Evolutionary conservation across 2,329 filamentous ascomycete genomes (phyloP).

Genomic region (Venturiaceae sp.): DNA sequence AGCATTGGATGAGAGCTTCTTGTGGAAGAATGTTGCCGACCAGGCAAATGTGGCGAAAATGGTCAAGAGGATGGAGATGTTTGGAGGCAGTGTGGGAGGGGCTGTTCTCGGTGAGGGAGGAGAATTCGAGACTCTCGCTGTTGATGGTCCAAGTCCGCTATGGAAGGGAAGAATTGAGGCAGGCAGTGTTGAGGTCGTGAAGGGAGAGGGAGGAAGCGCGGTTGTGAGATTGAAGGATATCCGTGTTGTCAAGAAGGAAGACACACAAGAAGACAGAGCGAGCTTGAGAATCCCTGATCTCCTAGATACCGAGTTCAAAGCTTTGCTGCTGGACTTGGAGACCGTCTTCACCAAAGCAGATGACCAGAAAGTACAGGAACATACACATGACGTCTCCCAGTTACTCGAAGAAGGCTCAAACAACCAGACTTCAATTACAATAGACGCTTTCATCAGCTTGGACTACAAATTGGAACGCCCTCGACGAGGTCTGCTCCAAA

Average conservation of each 20-base stretch:
- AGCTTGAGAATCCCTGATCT: constrained; percentile 50
- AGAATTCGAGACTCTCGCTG: constrained; percentile 87
- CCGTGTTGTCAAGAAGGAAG: constrained; percentile 28
- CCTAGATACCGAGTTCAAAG: constrained; percentile 54
- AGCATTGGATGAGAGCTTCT: constrained; percentile 67
- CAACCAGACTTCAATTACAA: background rate
- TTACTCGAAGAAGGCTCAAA: background rate
- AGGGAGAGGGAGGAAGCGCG: constrained; percentile 68
- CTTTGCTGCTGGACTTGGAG: constrained; percentile 13
- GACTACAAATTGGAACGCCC: background rate
- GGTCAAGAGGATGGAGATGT: constrained; percentile 50
- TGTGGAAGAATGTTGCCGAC: constrained; percentile 73
- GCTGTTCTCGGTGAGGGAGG: constrained; percentile 85
- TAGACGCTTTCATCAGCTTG: background rate
- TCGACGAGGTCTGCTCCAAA: background rate
- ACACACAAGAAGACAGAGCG: constrained; percentile 13
- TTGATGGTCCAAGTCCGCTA: constrained; percentile 64
- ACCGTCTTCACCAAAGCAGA: background rate
- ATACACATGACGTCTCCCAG: background rate
- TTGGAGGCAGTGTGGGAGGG: constrained; percentile 50
- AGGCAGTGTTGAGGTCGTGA: constrained; percentile 41
- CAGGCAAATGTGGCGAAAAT: constrained; percentile 35
- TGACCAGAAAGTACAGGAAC: background rate
- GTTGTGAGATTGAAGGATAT: constrained; percentile 57
- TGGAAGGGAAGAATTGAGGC: constrained; percentile 66